phyloP scores from a whole-genome alignment of 2,329 filamentous ascomycete genomes.

The Aureobasidium sp. region DNA sequence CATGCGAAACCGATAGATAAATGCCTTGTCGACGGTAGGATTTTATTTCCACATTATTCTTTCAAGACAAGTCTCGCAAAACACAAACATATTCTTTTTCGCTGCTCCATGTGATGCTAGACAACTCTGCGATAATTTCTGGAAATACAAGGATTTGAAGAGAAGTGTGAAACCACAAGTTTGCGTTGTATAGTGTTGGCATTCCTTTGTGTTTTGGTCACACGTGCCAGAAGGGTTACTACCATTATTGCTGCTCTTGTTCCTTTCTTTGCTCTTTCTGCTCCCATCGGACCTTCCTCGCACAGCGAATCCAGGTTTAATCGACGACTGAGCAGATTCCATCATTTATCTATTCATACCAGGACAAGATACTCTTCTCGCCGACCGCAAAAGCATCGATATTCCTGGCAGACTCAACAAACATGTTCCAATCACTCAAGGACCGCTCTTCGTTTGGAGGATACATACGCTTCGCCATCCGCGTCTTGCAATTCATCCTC shows the following conservation, averaged over 20 bases:
- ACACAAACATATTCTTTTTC: background rate
- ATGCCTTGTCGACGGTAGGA: slow-evolving; percentile 6
- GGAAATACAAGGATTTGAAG: background rate
- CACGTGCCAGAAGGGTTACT: background rate
- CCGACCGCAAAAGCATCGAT: background rate
- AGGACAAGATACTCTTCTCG: background rate
- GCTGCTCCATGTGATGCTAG: background rate
- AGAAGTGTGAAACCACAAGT: background rate
- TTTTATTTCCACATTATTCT: background rate
- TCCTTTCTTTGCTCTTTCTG: background rate
- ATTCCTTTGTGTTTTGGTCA: slow-evolving; percentile 1
- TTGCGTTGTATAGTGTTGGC: background rate
- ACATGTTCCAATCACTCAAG: slow-evolving; percentile 6
- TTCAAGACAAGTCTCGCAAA: background rate
- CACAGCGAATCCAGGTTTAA: background rate
- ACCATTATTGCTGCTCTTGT: background rate
- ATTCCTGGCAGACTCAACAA: background rate
- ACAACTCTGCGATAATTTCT: background rate
- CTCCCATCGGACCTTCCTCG: background rate
- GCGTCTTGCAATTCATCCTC: slow-evolving; percentile 69
- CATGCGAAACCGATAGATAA: background rate
- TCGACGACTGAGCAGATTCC: background rate
- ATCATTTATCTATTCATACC: background rate
- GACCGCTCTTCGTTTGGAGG: slow-evolving; percentile 1
- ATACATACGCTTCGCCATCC: slow-evolving; percentile 51